These are phyloP conservation scores for Friedmanniomyces simplex DNA, from an alignment of 495 filamentous ascomycete species.

Conservation along the genomic window DNA sequence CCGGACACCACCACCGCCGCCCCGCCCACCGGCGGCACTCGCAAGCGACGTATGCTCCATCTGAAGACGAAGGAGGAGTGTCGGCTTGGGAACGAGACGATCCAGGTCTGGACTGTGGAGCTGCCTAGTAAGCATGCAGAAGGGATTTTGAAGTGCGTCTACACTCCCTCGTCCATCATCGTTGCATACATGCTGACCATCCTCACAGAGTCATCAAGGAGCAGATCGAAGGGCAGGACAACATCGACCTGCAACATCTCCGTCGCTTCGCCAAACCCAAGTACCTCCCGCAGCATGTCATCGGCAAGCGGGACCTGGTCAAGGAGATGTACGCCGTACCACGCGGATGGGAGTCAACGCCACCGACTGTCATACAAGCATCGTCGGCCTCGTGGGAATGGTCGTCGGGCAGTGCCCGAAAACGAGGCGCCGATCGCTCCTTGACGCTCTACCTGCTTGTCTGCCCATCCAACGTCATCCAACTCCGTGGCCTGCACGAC, in stretches of 20 bases:
- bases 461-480: constrained; percentile 31
- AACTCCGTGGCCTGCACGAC: constrained; percentile 36
- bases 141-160: constrained; percentile 19
- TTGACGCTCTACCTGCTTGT: constrained; percentile 35
- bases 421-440: neutral
- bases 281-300: constrained; percentile 48
- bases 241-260: constrained; percentile 46
- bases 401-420: neutral
- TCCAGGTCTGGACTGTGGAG: constrained; percentile 20
- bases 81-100: constrained; percentile 17
- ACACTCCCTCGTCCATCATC: neutral
- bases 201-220: constrained; percentile 21
- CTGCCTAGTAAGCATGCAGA: constrained; percentile 24
- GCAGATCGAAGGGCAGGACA: constrained; percentile 13
- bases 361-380: constrained; percentile 11
- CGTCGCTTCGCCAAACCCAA: constrained; percentile 66
- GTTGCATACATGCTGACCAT: neutral
- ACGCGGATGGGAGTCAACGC: constrained; percentile 11
- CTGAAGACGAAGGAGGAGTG: constrained; percentile 23
- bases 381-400: constrained; percentile 6
- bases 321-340: constrained; percentile 23
- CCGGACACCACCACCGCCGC: neutral
- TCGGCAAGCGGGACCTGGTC: constrained; percentile 23
- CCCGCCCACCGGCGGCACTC: neutral
- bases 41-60: constrained; percentile 9